These are phyloP conservation scores for Seiridium cupressi DNA, from an alignment of 2,329 filamentous ascomycete genomes.

Conservation along the genomic window DNA sequence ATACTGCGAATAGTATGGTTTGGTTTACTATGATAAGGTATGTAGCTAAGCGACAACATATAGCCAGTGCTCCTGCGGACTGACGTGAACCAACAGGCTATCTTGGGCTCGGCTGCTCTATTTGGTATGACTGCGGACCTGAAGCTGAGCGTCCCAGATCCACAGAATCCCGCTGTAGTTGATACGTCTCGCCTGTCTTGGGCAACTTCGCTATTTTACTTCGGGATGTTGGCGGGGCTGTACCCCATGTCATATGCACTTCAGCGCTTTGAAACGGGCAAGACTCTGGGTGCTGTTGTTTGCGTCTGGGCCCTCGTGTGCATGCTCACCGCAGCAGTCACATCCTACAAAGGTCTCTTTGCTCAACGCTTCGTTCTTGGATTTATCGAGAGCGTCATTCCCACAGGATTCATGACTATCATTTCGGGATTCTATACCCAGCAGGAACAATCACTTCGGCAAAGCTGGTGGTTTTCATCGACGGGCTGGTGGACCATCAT, in stretches of 20 bases:
- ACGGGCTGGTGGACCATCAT: conserved; percentile 61
- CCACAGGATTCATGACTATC: conserved; percentile 66
- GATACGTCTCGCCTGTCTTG: conserved; percentile 70
- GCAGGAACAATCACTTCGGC: conserved; percentile 60
- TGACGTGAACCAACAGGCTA: conserved; percentile 49
- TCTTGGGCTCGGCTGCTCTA: conserved; percentile 68
- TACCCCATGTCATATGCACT: conserved; percentile 72
- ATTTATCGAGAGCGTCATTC: conserved; percentile 63
- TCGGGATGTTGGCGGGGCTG: conserved; percentile 72
- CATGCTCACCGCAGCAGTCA: conserved; percentile 67
- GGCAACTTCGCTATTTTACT: conserved; percentile 80
- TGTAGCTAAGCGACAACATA: neutral
- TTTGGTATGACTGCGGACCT: conserved; percentile 77
- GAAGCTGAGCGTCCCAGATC: conserved; percentile 50
- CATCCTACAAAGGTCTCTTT: conserved; percentile 61
- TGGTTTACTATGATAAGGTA: conserved; percentile 70
- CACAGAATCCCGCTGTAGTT: conserved; percentile 48
- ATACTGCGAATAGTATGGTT: conserved; percentile 49
- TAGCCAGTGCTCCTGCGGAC: neutral
- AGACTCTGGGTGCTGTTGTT: conserved; percentile 61
- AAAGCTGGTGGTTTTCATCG: conserved; percentile 66
- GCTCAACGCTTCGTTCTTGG: conserved; percentile 65
- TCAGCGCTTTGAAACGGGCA: conserved; percentile 65
- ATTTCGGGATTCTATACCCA: conserved; percentile 64
- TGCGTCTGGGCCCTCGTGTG: conserved; percentile 66